Percentiles rank a stretch among this genome's conserved stretches.
Evolutionary conservation across 371 early-diverging fungal species (phyloP).

Genomic region (Haplosporangium sp.): DNA sequence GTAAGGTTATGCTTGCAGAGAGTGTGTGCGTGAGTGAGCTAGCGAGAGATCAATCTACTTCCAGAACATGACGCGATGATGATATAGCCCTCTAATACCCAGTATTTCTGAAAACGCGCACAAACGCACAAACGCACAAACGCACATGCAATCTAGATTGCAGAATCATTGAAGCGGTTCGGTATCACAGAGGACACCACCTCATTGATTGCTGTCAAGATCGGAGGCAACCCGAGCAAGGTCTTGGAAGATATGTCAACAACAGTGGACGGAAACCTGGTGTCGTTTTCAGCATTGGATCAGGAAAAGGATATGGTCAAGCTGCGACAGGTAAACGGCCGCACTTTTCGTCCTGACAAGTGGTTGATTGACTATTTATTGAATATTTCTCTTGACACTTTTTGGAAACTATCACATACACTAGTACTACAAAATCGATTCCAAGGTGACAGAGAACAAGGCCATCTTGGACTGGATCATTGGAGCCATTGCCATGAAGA

Average conservation of each 20-base stretch:
- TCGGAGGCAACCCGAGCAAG: conserved; percentile 60
- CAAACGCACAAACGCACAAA: conserved; percentile 5
- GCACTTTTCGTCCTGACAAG: too few relatives aligned
- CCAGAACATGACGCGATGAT: neutral
- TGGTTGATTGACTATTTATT: neutral
- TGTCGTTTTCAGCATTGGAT: conserved; percentile 48
- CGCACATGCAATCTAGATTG: conserved; percentile 50
- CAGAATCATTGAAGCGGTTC: conserved; percentile 64
- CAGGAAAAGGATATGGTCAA: conserved; percentile 48
- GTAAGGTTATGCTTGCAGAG: conserved; percentile 40
- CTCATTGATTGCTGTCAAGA: conserved; percentile 61
- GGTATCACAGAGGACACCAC: conserved; percentile 62
- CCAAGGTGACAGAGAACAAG: conserved; percentile 49
- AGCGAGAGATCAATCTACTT: neutral
- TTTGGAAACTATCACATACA: neutral
- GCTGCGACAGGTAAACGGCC: conserved; percentile 37
- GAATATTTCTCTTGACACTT: neutral
- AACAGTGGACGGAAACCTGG: conserved; percentile 43
- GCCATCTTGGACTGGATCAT: conserved; percentile 53
- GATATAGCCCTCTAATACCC: neutral
- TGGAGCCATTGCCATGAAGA: conserved; percentile 52
- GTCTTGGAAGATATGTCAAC: conserved; percentile 53
- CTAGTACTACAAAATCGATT: conserved; percentile 54
- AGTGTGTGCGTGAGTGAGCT: neutral
- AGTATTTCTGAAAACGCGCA: conserved; percentile 7